phyloP scores from a whole-genome alignment of 1,284 basidiomycete genomes.

The Pseudozyma sp. region DNA sequence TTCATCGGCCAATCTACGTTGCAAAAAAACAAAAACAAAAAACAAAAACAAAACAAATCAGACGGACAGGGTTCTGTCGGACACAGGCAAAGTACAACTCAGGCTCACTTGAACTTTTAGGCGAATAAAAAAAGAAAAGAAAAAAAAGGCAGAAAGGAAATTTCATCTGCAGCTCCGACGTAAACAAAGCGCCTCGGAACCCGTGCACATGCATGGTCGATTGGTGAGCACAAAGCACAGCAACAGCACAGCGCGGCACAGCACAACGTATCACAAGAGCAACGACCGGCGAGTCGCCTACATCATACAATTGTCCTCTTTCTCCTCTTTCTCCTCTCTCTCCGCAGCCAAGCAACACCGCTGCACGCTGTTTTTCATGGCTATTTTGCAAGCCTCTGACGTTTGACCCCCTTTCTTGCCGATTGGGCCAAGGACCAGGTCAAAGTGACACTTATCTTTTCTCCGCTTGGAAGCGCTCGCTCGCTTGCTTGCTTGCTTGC shows the following conservation, averaged over 20 bases:
- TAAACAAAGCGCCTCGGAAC: slow-evolving; percentile 14
- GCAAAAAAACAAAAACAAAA: neutral
- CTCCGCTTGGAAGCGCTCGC: too few species aligned
- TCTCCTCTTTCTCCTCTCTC: too few species aligned
- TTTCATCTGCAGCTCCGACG: neutral
- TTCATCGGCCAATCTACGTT: slow-evolving; percentile 5
- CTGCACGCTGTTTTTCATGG: too few species aligned
- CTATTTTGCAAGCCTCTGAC: too few species aligned
- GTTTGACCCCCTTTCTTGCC: too few species aligned
- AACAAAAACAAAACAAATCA: neutral
- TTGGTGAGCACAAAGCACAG: neutral
- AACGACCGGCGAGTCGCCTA: slow-evolving; percentile 12
- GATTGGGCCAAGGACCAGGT: too few species aligned
- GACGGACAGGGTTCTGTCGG: neutral
- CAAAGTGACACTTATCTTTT: too few species aligned
- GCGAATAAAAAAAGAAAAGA: neutral
- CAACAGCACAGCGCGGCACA: neutral
- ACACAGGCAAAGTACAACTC: too few species aligned
- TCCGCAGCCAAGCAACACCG: too few species aligned
- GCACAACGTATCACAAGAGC: neutral
- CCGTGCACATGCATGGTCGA: slow-evolving; percentile 11
- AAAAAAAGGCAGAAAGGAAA: neutral
- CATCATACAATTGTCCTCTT: slow-evolving; percentile 8
- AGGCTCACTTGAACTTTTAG: too few species aligned
- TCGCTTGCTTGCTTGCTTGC: too few species aligned